Percentiles rank a stretch among this genome's conserved stretches.
These are phyloP conservation scores for Pseudoneurospora amorphoporcata DNA, from an alignment of 495 filamentous ascomycete species.

Conservation along the genomic window DNA sequence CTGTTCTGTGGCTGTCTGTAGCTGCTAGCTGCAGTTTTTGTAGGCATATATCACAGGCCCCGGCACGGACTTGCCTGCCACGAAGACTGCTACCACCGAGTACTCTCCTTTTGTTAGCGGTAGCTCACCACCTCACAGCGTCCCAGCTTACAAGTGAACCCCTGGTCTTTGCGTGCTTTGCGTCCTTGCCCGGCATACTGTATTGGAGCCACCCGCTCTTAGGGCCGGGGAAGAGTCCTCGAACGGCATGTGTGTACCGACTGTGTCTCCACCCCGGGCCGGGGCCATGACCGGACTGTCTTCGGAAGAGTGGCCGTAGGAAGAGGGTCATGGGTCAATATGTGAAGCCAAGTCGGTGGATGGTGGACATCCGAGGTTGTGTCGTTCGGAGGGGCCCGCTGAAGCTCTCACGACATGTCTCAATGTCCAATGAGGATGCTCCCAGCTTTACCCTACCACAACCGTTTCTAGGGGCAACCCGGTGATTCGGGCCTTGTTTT, in stretches of 20 bases:
- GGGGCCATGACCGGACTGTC: not conserved
- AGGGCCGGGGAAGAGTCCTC: not conserved
- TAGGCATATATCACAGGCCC: not conserved
- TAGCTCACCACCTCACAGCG: not conserved
- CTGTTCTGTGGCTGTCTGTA: not conserved
- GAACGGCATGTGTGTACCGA: not conserved
- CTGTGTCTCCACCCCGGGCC: not conserved
- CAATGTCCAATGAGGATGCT: not conserved
- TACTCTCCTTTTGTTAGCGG: not conserved
- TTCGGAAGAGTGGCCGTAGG: not conserved
- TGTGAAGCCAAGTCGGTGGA: not conserved
- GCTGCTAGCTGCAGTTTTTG: not conserved
- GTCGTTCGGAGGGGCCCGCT: not conserved
- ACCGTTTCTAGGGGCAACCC: not conserved
- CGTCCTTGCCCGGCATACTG: not conserved
- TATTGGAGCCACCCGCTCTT: not conserved
- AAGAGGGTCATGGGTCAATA: not conserved
- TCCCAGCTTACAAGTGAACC: not conserved
- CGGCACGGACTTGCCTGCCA: too few species aligned
- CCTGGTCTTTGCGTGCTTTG: not conserved
- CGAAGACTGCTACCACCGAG: too few species aligned
- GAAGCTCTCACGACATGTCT: not conserved
- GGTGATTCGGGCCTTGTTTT: not conserved
- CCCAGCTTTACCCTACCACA: too few species aligned
- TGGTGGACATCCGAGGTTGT: not conserved